Conservation (phyloP, 2,329 filamentous ascomycete species). For the Beauveria brongniartii region DNA sequence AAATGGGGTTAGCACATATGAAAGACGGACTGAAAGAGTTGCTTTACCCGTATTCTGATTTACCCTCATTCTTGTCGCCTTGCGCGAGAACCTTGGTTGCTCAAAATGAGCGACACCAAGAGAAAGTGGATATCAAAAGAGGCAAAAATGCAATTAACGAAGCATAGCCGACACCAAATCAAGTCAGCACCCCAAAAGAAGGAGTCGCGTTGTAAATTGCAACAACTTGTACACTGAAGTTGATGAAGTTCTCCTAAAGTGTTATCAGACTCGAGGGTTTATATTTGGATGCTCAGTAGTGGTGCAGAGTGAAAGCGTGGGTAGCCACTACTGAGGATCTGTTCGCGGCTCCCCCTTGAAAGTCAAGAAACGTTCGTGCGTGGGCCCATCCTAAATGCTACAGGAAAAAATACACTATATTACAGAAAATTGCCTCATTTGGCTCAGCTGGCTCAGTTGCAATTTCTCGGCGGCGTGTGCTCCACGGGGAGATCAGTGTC, state of each 20-base stretch:
- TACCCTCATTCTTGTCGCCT: background rate
- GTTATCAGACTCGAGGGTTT: too few species aligned
- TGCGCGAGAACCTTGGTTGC: background rate
- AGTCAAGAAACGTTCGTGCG: too few species aligned
- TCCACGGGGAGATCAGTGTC: background rate
- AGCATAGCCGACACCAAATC: background rate
- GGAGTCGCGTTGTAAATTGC: too few species aligned
- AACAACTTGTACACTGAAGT: too few species aligned
- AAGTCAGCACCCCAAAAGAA: too few species aligned
- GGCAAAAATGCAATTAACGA: conserved; percentile 5
- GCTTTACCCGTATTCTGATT: background rate
- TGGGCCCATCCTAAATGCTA: background rate
- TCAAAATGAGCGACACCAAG: background rate
- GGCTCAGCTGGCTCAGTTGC: background rate
- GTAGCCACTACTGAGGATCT: too few species aligned
- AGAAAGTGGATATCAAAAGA: background rate
- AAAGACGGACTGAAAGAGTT: too few species aligned
- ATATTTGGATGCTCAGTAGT: too few species aligned
- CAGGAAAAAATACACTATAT: background rate
- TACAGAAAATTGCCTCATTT: background rate
- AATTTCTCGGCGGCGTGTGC: background rate
- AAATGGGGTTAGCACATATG: rapidly evolving
- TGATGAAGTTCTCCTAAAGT: too few species aligned
- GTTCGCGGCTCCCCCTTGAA: too few species aligned
- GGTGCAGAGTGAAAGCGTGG: too few species aligned